These are phyloP conservation scores for Triticum dicoccoides DNA, from an alignment of 176 grass and related monocot genomes.

Conservation along the genomic window DNA sequence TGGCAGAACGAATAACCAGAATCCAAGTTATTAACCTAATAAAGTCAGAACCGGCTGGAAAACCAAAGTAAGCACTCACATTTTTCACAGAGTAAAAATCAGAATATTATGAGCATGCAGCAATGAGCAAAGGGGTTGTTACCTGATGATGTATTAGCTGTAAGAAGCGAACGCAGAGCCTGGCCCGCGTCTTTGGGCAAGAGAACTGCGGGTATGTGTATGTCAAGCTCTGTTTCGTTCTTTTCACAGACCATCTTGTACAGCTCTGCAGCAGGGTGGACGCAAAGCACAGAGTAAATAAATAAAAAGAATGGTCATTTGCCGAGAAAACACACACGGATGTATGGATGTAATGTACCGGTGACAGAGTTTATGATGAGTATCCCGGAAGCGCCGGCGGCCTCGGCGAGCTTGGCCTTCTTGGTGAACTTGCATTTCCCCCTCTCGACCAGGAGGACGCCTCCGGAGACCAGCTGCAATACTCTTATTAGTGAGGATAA, in stretches of 20 bases:
- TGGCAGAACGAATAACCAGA: conserved; percentile 18
- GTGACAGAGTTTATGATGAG: conserved; percentile 87
- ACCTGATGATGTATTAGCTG: conserved; percentile 51
- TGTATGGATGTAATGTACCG: conserved; percentile 23
- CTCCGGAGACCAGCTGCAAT: conserved; percentile 43
- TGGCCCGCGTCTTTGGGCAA: conserved; percentile 39
- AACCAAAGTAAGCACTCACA: background rate
- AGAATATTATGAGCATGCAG: background rate
- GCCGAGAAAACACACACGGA: background rate
- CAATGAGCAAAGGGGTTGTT: background rate
- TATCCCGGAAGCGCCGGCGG: conserved; percentile 89
- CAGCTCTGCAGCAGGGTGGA: conserved; percentile 54
- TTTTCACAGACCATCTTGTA: conserved; percentile 97
- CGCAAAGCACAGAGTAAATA: background rate
- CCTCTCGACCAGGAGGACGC: conserved; percentile 72
- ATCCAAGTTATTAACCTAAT: background rate
- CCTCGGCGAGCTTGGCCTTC: conserved; percentile 86
- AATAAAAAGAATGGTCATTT: background rate
- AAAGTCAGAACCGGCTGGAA: background rate
- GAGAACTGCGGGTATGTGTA: conserved; percentile 62
- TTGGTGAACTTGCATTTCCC: conserved; percentile 89
- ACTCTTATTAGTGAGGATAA: background rate
- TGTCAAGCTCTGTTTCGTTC: conserved; percentile 87
- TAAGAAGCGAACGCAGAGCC: conserved; percentile 51
- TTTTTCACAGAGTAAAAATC: conserved; percentile 1